Evolutionary conservation across 129 eudicot species (phyloP), one percentile per base, ranked within the genome.

Genomic region (Flaveria sonorensis): DNA sequence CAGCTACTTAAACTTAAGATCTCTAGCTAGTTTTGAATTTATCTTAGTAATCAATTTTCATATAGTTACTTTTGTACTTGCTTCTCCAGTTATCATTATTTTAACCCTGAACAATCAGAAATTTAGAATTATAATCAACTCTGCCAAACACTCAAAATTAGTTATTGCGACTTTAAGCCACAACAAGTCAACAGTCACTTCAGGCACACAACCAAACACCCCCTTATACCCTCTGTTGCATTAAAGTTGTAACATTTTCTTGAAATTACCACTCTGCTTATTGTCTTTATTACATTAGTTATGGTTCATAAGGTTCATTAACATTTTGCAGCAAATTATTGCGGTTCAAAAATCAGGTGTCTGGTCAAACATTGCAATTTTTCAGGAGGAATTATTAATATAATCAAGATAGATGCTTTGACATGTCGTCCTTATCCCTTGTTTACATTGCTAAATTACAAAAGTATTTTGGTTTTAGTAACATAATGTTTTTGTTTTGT

Each of bases 381-480:
- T 70, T 28, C n/a, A 30, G 10, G 52, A 45, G 51, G 45, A 6
- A 62, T 26, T 62, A 62, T 13, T 28, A 46, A 59, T 20, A 15
- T 60, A 74, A 74, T 42, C 78, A 74, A 74, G 59, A 21, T 59
- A 2, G 52, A 59, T 39, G 70, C 42, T 72, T 53, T 39, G 59
- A 70, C 59, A 45, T 70, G 74, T 15, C 21, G 15, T 68, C 30
- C 72, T 68, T 68, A 68, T 68, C 50, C 47, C 24, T 39, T 68
- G 52, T 42, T 39, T 21, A 48, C 42, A 46, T 69, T 46, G 20
- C 74, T 20, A 19, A 13, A 1, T 62, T 10, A 28, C 8, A 62
- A 62, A 28, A 13, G 19, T 62, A 28, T 47, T 55, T 11, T 73
- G 39, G 52, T 4, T 73, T 39, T 40, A n/a, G 36, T 46, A 15